A percentile compares a stretch with the other conserved stretches of the same genome.
Conservation (phyloP, 1,139 yeast genomes). For the Hemisphaericaspora xylofermentans region DNA sequence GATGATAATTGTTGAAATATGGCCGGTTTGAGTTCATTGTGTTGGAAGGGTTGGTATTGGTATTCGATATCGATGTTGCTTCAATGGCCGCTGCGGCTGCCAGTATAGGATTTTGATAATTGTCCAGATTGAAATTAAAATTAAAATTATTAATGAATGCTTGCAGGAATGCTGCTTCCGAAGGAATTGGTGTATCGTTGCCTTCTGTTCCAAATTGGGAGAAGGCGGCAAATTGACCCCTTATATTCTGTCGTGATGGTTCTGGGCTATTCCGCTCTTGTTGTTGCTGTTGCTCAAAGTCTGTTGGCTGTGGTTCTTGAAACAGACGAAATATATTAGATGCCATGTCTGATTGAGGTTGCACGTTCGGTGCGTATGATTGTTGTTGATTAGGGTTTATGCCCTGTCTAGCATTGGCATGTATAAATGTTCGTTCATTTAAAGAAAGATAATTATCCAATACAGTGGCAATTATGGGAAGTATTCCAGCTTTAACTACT, state of each 20-base stretch:
- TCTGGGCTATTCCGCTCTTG: slow-evolving; percentile 6
- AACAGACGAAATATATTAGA: slow-evolving; percentile 9
- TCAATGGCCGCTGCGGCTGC: slow-evolving; percentile 19
- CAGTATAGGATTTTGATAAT: slow-evolving; percentile 11
- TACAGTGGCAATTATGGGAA: slow-evolving; percentile 89
- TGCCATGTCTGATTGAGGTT: slow-evolving; percentile 8
- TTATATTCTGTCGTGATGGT: slow-evolving; percentile 7
- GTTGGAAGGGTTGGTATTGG: background rate
- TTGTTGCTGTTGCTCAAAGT: background rate
- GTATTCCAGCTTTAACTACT: slow-evolving; percentile 86
- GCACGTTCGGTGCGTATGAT: slow-evolving; percentile 6
- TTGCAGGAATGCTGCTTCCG: slow-evolving; percentile 2
- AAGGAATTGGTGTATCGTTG: background rate
- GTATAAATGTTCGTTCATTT: slow-evolving; percentile 39
- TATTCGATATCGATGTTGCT: slow-evolving; percentile 14
- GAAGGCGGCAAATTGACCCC: slow-evolving; percentile 5
- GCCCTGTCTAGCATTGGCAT: slow-evolving; percentile 25
- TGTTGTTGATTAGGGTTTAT: slow-evolving; percentile 9
- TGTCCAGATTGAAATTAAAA: slow-evolving; percentile 1
- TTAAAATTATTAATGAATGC: slow-evolving; percentile 3
- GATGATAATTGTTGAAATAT: slow-evolving; percentile 9
- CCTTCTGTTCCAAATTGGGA: background rate
- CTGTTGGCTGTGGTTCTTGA: slow-evolving; percentile 3
- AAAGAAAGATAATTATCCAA: slow-evolving; percentile 73
- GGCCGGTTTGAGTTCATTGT: background rate